Percentiles rank a stretch among this genome's conserved stretches.
phyloP scores from a whole-genome alignment of 2,329 filamentous ascomycete species.

The Monosporascus sp. region DNA sequence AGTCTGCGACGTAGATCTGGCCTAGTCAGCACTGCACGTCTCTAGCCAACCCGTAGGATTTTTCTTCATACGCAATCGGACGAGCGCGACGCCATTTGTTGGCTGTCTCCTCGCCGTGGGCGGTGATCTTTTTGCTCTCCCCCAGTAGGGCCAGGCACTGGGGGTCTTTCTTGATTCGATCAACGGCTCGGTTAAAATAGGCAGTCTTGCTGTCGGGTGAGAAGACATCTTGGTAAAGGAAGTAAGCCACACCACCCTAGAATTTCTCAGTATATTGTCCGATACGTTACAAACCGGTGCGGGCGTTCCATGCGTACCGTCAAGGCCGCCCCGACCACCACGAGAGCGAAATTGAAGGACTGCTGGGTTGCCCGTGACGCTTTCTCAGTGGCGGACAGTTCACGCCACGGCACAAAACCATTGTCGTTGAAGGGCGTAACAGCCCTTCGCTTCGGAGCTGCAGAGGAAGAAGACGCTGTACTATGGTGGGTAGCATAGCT shows the following conservation, averaged over 20 bases:
- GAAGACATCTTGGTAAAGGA: slow-evolving; percentile 79
- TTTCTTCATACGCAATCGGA: slow-evolving; percentile 49
- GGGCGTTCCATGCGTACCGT: slow-evolving; percentile 52
- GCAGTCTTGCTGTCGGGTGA: slow-evolving; percentile 78
- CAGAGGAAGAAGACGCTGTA: slow-evolving; percentile 26
- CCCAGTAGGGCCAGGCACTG: slow-evolving; percentile 72
- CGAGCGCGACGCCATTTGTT: slow-evolving; percentile 74
- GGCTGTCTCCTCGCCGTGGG: slow-evolving; percentile 74
- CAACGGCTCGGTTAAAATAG: slow-evolving; percentile 83
- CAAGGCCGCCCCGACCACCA: slow-evolving; percentile 67
- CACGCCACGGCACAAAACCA: slow-evolving; percentile 73
- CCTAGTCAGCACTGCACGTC: slow-evolving; percentile 21
- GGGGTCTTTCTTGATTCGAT: slow-evolving; percentile 68
- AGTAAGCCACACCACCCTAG: slow-evolving; percentile 70
- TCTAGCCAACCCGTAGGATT: neutral
- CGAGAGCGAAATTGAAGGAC: slow-evolving; percentile 78
- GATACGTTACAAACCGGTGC: neutral
- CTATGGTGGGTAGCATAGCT: slow-evolving; percentile 57
- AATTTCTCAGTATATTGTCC: slow-evolving; percentile 4
- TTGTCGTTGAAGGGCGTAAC: slow-evolving; percentile 86
- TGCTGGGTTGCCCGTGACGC: slow-evolving; percentile 82
- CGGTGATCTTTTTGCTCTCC: slow-evolving; percentile 67
- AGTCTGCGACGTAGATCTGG: slow-evolving; percentile 60
- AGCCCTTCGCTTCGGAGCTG: slow-evolving; percentile 53
- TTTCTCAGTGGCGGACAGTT: slow-evolving; percentile 74